Evolutionary conservation across 306 rosid genomes (phyloP).

Genomic region (Rosa multiflora): DNA sequence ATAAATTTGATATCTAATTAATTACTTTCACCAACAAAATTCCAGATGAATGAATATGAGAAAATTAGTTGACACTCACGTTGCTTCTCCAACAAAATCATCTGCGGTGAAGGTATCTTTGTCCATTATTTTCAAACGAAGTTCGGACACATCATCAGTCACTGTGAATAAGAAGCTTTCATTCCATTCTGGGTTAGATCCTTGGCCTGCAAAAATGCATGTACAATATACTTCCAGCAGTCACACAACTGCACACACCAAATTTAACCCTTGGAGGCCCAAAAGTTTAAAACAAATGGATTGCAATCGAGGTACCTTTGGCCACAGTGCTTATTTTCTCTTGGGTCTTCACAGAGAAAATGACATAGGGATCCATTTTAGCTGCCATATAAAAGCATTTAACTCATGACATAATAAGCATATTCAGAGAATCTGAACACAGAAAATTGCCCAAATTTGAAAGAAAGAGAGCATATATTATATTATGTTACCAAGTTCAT

Average conservation of each 20-base stretch:
- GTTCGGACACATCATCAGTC: slow-evolving; percentile 55
- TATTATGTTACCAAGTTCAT: neutral
- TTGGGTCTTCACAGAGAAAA: slow-evolving; percentile 67
- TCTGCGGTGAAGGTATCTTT: slow-evolving; percentile 41
- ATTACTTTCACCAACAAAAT: neutral
- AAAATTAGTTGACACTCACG: neutral
- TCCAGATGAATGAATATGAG: neutral
- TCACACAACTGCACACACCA: neutral
- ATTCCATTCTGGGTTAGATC: slow-evolving; percentile 73
- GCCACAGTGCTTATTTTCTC: slow-evolving; percentile 72
- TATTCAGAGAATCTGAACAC: neutral
- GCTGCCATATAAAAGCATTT: slow-evolving; percentile 19
- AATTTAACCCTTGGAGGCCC: neutral
- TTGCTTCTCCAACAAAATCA: slow-evolving; percentile 61
- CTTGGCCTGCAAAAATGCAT: slow-evolving; percentile 45
- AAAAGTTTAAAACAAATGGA: neutral
- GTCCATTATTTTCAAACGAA: slow-evolving; percentile 71
- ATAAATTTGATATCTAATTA: neutral
- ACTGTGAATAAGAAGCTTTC: slow-evolving; percentile 63
- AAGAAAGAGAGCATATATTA: neutral
- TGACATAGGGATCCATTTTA: slow-evolving; percentile 77
- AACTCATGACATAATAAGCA: neutral
- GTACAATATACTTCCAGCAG: neutral
- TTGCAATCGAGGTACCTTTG: slow-evolving; percentile 35
- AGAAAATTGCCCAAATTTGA: too few species aligned